Conservation (phyloP, 805 yeast genomes). For the Cyberlindnera maritima region DNA sequence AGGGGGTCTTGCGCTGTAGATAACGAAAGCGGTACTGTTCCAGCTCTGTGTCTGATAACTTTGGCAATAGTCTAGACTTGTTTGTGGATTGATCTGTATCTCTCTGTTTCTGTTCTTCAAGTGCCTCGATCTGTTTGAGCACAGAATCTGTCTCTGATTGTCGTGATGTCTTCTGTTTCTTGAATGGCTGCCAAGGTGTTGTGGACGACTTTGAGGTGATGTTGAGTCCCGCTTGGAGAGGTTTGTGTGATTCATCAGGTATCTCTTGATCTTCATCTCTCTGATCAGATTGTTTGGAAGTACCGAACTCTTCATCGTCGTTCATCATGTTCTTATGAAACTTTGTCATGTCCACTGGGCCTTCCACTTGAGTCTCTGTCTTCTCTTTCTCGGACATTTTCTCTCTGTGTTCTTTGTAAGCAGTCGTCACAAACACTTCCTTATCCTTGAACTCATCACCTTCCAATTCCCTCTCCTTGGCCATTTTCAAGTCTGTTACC, state of each 20-base stretch:
- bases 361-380: constrained; percentile 1
- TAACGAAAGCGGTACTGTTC: constrained; percentile 18
- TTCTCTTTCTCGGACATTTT: constrained; percentile 10
- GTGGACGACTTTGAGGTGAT: neutral
- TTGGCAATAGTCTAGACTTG: constrained; percentile 21
- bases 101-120: neutral
- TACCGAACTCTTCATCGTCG: neutral
- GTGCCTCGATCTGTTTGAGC: constrained; percentile 7
- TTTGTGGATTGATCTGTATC: neutral
- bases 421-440: constrained; percentile 47
- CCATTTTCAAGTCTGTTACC: constrained; percentile 36
- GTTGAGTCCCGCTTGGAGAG: constrained; percentile 5
- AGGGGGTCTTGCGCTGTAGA: constrained; percentile 10
- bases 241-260: neutral
- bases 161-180: constrained; percentile 3
- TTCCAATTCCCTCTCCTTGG: constrained; percentile 38
- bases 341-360: neutral
- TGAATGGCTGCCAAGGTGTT: neutral
- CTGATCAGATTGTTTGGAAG: neutral
- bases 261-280: neutral
- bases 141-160: constrained; percentile 9
- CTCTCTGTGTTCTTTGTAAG: constrained; percentile 38
- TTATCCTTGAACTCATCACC: constrained; percentile 36
- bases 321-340: constrained; percentile 2
- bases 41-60: constrained; percentile 14